Evolutionary conservation across 1,284 basidiomycete genomes (phyloP), one percentile per base, ranked within the genome.

Genomic region (Rhodofomes roseus): DNA sequence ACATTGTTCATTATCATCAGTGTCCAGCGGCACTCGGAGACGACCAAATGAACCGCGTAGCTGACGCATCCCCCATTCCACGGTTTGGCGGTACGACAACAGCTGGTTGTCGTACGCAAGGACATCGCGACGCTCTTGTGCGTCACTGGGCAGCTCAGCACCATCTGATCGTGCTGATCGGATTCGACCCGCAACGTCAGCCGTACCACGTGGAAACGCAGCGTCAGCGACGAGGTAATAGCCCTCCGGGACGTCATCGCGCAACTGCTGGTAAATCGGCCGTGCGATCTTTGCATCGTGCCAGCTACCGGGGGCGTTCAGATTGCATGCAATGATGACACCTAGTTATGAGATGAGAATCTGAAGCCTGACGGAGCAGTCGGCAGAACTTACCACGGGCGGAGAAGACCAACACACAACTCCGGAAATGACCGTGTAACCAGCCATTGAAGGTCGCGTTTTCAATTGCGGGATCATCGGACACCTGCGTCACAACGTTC

Each of bases 391-490:
- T 37, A 79, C 77, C 77, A 59, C 66, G 48, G 5, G 75, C 63
- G 0, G 69, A 61, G 63, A 77, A 73, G 0, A 60, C 65, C 20
- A 74, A 23, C 0, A 74, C 65, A 60, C 53, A 63, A 59, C 72
- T 77, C 2, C 75, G 57, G 41, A 69, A 79, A 59, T 83, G 81
- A 0, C 69, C 72, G 50, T 73, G 70, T 1, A 76, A 55, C 80
- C 80, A 83, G 0, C 79, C 76, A 72, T 81, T 82, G 60, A 75
- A 82, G 5, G 76, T 81, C 1, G 75, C 73, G 70, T 82, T 81
- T 62, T 82, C 76, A 2, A 80, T 68, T 12, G 78, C 75, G 0
- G 64, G 60, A 66, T 83, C 75, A 39, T 58, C 59, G 1, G 70
- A 68, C 1, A 53, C 56, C 14, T 65, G 63, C 0, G 65, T 61